Conservation (phyloP, 148 eudicot species). For the Spergularia marina region DNA sequence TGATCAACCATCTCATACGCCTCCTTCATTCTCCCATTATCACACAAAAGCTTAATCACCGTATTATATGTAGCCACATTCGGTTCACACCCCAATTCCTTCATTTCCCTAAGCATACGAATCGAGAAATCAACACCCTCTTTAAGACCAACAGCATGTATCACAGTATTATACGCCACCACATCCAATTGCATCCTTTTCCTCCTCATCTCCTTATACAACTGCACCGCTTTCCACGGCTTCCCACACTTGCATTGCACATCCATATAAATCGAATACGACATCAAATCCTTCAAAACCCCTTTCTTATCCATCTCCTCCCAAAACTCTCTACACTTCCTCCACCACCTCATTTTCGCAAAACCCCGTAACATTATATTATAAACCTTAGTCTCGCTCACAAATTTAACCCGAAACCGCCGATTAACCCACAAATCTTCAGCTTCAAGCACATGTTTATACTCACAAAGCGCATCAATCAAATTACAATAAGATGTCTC, state of each 20-base stretch:
- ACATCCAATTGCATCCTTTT: slow-evolving; percentile 79
- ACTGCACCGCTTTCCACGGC: slow-evolving; percentile 83
- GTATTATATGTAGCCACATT: slow-evolving; percentile 74
- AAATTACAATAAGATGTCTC: slow-evolving; percentile 65
- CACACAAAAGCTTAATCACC: slow-evolving; percentile 78
- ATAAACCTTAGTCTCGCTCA: slow-evolving; percentile 50
- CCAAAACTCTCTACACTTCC: slow-evolving; percentile 90
- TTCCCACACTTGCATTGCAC: slow-evolving; percentile 77
- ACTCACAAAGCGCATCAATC: slow-evolving; percentile 87
- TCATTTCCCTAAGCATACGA: slow-evolving; percentile 69
- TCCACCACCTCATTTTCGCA: slow-evolving; percentile 85
- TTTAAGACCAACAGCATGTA: slow-evolving; percentile 62
- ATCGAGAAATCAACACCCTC: slow-evolving; percentile 87
- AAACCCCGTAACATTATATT: slow-evolving; percentile 90
- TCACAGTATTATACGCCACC: slow-evolving; percentile 76
- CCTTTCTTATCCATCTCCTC: slow-evolving; percentile 79
- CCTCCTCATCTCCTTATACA: slow-evolving; percentile 86
- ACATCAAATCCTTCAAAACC: slow-evolving; percentile 62
- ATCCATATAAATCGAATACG: slow-evolving; percentile 92
- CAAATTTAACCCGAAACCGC: slow-evolving; percentile 22
- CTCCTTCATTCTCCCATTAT: slow-evolving; percentile 68
- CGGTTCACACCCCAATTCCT: slow-evolving; percentile 63
- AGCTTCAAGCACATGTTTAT: slow-evolving; percentile 87
- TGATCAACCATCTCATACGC: slow-evolving; percentile 54
- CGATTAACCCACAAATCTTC: slow-evolving; percentile 64